A percentile compares a stretch with the other conserved stretches of the same genome.
phyloP scores from a whole-genome alignment of 192 early-diverging fungal genomes.

The Coemansia sp. region DNA sequence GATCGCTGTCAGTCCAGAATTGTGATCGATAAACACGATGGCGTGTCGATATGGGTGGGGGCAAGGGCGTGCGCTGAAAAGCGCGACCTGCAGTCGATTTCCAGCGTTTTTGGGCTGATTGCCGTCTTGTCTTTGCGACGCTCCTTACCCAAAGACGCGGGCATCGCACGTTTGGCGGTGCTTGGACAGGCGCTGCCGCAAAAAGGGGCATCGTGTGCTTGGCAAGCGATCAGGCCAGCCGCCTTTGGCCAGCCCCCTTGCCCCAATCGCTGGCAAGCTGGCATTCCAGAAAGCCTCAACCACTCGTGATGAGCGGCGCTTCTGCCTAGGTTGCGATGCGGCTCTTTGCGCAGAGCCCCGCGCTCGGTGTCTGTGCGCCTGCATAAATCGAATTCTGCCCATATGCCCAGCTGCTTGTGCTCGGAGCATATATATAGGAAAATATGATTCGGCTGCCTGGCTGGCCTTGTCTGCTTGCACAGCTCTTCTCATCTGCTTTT shows the following conservation, averaged over 20 bases:
- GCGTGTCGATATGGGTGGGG: not conserved
- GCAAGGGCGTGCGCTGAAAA: not conserved
- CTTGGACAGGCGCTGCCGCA: not conserved
- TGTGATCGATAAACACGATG: not conserved
- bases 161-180: not conserved
- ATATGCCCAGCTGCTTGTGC: too few species aligned
- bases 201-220: not conserved
- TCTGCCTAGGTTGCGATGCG: not conserved
- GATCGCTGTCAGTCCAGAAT: not conserved
- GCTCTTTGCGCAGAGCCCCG: too few species aligned
- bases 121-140: not conserved
- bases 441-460: too few species aligned
- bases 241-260: not conserved
- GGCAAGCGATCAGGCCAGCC: not conserved
- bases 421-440: too few species aligned
- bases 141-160: not conserved
- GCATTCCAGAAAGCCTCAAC: not conserved
- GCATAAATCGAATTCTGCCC: too few species aligned
- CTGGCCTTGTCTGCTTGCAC: too few species aligned
- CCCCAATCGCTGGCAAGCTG: not conserved
- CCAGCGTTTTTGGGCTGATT: not conserved
- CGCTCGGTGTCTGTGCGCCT: too few species aligned
- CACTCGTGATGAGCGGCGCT: not conserved
- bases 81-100: not conserved
- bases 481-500: too few species aligned